phyloP scores from a whole-genome alignment of 2,329 filamentous ascomycete genomes.

The Huntiella bhutanensis region DNA sequence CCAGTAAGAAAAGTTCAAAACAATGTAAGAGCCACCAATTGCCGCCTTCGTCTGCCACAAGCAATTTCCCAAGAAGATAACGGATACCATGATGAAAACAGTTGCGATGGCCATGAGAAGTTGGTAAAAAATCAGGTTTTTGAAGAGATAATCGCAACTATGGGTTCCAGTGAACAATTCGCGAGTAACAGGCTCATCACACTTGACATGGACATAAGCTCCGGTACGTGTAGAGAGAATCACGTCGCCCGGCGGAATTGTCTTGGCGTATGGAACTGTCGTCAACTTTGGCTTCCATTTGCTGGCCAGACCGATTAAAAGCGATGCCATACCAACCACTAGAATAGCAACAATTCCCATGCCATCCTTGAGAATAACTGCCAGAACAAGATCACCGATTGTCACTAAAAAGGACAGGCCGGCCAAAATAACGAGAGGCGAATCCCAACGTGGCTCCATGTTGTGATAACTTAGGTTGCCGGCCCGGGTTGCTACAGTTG shows the following conservation, averaged over 20 bases:
- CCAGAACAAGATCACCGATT: conserved; percentile 24
- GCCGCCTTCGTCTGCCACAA: conserved; percentile 40
- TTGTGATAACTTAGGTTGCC: conserved; percentile 16
- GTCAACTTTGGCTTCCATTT: conserved; percentile 38
- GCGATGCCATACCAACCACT: conserved; percentile 32
- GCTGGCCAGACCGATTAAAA: conserved; percentile 35
- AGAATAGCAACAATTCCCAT: conserved; percentile 25
- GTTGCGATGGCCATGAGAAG: conserved; percentile 38
- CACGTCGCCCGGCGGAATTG: conserved; percentile 37
- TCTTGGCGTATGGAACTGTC: conserved; percentile 27
- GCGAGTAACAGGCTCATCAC: conserved; percentile 40
- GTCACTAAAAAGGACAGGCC: conserved; percentile 31
- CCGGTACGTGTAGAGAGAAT: conserved; percentile 41
- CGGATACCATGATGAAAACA: conserved; percentile 39
- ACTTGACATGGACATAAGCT: conserved; percentile 37
- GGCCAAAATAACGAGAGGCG: conserved; percentile 34
- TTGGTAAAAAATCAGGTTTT: conserved; percentile 25
- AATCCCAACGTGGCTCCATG: conserved; percentile 29
- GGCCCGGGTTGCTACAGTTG: too few species aligned
- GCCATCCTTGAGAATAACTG: conserved; percentile 21
- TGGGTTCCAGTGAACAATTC: conserved; percentile 44
- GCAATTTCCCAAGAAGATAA: conserved; percentile 43
- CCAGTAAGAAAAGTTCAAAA: conserved; percentile 43
- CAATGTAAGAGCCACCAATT: conserved; percentile 37
- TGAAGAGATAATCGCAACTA: conserved; percentile 36